Evolutionary conservation across 2,329 filamentous ascomycete genomes (phyloP), one percentile per base, ranked within the genome.

Genomic region (Grosmannia serpens): DNA sequence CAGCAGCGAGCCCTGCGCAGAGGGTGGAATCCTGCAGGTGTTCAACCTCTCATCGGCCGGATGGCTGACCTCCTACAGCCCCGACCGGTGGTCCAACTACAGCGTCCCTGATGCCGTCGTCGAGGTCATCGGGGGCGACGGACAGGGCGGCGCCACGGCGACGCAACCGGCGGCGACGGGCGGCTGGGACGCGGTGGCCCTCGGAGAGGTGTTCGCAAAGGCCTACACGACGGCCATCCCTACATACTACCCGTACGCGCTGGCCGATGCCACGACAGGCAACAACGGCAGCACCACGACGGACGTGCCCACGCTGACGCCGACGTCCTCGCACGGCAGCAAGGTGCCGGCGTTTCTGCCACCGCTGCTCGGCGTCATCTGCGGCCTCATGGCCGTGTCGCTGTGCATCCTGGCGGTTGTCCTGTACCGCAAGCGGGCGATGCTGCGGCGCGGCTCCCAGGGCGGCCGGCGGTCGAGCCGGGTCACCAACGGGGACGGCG

Each of bases 1-100:
- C 1, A 73, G 70, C 1, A 31, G 17, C 1, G 51, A 6, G 0
- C 49, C 66, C 0, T 87, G 83, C 59, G 68, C 87, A 1, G 71
- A 74, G 2, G 74, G 76, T n/a, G 70, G 74, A 7, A 73, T 79
- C 1, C 70, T 88, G 41, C 75, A 83, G 52, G 78, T 89, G 29
- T 92, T 90, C 72, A 91, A 95, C 66, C 74, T 91, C 56, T 87
- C 82, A 11, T 82, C 79, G 41, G 77, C 84, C 1, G 67, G 77
- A 56, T 95, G 90, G 90, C 74, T 85, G 59, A 78, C 82, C 26
- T 76, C 77, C 2, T 95, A 92, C 68, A 82, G 84, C 47, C 86
- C 88, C 0, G 72, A 79, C 0, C 77, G 75, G 9, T 84, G 80
- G 68, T 76, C 76, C 27, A 71, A 79, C n/a, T 95, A 95, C 67